Conservation (phyloP, 2,329 filamentous ascomycete species). For the Reticulascus tulasneorum region DNA sequence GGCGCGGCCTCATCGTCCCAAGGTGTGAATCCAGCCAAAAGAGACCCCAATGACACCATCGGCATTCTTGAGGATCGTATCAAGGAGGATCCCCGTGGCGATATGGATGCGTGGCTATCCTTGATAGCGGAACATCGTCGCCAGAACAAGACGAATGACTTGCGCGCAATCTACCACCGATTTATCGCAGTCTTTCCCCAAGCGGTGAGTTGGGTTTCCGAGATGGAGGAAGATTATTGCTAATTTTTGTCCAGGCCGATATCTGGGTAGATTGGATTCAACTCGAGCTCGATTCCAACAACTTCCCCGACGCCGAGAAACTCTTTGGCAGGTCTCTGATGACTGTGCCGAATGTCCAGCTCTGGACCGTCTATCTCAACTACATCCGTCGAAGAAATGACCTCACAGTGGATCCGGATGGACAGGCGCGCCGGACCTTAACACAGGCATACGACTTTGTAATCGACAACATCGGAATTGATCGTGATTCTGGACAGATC, state of each 20-base stretch:
- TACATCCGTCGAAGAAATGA: conserved; percentile 92
- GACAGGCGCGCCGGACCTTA: conserved; percentile 73
- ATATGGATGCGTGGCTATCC: conserved; percentile 85
- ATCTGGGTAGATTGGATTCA: conserved; percentile 86
- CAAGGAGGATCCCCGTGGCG: conserved; percentile 86
- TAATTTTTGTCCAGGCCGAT: conserved; percentile 65
- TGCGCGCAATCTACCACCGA: conserved; percentile 74
- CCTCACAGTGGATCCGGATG: conserved; percentile 69
- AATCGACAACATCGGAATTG: conserved; percentile 81
- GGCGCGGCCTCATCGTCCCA: conserved; percentile 18
- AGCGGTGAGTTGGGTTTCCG: conserved; percentile 62
- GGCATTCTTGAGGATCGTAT: conserved; percentile 86
- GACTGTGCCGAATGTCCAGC: conserved; percentile 73
- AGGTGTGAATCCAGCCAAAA: conserved; percentile 12
- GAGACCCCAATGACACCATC: conserved; percentile 64
- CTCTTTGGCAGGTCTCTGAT: conserved; percentile 80
- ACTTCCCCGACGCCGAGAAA: conserved; percentile 73
- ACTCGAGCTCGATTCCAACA: conserved; percentile 84
- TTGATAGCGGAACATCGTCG: conserved; percentile 82
- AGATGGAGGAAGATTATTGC: conserved; percentile 9
- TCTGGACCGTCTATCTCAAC: conserved; percentile 93
- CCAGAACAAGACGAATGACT: conserved; percentile 77
- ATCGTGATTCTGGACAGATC: conserved; percentile 82
- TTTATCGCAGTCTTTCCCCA: conserved; percentile 88
- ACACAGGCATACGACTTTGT: conserved; percentile 90